Conservation (phyloP, 2,329 filamentous ascomycete species). For the Boeremia exigua region DNA sequence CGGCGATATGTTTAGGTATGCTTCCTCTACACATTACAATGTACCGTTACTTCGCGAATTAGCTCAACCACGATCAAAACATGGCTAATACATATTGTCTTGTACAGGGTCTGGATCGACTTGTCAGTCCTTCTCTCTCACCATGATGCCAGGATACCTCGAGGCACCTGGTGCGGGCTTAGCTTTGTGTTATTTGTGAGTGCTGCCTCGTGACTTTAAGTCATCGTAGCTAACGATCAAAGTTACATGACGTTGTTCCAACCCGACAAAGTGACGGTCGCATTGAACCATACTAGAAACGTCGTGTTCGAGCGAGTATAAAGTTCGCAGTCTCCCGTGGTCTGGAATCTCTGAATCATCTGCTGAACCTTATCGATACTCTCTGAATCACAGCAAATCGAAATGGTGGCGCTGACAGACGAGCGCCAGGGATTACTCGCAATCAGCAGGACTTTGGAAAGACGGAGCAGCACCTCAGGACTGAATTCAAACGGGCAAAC, state of each 20-base stretch:
- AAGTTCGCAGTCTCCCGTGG: too few species aligned
- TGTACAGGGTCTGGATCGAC: not conserved
- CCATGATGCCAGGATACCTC: not conserved
- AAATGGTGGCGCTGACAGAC: too few species aligned
- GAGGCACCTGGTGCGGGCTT: not conserved
- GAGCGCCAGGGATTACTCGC: too few species aligned
- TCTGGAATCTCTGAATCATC: too few species aligned
- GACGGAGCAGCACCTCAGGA: not conserved
- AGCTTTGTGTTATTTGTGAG: constrained; percentile 5
- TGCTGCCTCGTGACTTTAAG: not conserved
- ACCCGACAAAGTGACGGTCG: not conserved
- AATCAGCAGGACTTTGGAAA: too few species aligned
- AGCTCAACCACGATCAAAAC: too few species aligned
- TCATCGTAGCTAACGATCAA: not conserved
- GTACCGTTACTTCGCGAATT: not conserved
- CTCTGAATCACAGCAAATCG: too few species aligned
- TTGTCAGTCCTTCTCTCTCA: constrained; percentile 1
- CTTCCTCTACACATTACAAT: not conserved
- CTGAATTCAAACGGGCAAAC: not conserved
- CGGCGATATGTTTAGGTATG: not conserved
- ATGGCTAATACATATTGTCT: not conserved
- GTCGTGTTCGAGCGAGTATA: not conserved
- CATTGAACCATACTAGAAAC: not conserved
- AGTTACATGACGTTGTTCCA: constrained; percentile 3
- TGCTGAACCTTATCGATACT: too few species aligned